Base-by-base conservation (phyloP, 495 filamentous ascomycete species). In the Neurospora sp. region DNA sequence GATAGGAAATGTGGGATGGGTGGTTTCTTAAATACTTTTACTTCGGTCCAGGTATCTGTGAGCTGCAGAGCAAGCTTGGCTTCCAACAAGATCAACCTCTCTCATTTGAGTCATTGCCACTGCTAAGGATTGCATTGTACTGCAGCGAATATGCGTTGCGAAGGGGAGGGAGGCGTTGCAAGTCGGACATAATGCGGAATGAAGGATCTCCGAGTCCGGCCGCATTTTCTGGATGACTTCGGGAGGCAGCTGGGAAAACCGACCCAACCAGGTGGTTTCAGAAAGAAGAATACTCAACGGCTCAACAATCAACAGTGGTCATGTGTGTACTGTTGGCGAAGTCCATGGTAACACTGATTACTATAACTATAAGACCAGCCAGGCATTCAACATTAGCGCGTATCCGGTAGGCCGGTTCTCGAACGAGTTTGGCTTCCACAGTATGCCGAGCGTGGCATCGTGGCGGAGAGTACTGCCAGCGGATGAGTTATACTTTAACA, bases 321-420 rank as follows among this genome's bases (percentile, higher is more conserved):
- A 31, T 31, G 27, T 31, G 27, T 31, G 27, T 31, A 31, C 27
- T 31, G 27, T 31, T n/a, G 89, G 89, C 1, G 80, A 82, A 5
- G 86, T 91, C 42, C 91, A 92, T 76, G 89, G 89, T 12, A 88
- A 92, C 76, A 92, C 90, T 10, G 90, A 92, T 72, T 87, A 89
- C 77, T 93, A 93, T 81, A 88, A 91, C 74, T 93, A 93, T 74
- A 82, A 89, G 76, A 85, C 85, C 40, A 76, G 73, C 10, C 75
- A 85, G 23, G 85, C 88, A 0, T 91, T 91, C 80, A 86, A 92
- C 78, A 79, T 83, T 71, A 82, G 81, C 7, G 78, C 79, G 10
- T 91, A 90, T 73, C 90, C 89, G 0, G 83, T 90, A 0, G 89
- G 88, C 14, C 85, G 90, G n/a, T 91, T 92, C 76, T 85, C 88